Percentiles rank a stretch among this genome's conserved stretches.
Evolutionary conservation across 2,329 filamentous ascomycete species (phyloP).

Genomic region (Westerdykella aurantiaca): DNA sequence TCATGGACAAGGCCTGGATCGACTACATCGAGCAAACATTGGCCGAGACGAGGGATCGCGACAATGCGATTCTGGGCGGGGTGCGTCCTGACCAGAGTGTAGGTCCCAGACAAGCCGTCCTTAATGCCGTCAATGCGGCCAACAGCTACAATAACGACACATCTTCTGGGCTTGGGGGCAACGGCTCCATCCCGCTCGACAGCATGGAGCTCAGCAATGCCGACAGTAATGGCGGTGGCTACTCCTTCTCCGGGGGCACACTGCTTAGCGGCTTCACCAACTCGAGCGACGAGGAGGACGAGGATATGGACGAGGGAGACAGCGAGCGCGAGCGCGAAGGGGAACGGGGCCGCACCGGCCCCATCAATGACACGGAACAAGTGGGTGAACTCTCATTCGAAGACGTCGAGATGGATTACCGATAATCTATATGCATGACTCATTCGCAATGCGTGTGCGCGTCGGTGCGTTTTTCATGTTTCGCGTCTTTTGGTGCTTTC

Average conservation of each 20-base stretch:
- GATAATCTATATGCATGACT: slow-evolving; percentile 39
- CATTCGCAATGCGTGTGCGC: slow-evolving; percentile 27
- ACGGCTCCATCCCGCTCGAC: slow-evolving; percentile 48
- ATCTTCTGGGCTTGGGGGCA: slow-evolving; percentile 64
- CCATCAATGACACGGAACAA: slow-evolving; percentile 55
- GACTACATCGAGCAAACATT: slow-evolving; percentile 90
- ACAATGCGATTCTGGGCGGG: slow-evolving; percentile 96
- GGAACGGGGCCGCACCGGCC: slow-evolving; percentile 48
- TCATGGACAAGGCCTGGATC: slow-evolving; percentile 86
- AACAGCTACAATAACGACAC: slow-evolving; percentile 49
- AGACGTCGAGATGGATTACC: slow-evolving; percentile 57
- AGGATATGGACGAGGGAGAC: slow-evolving; percentile 82
- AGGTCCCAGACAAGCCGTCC: slow-evolving; percentile 65
- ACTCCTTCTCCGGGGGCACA: slow-evolving; percentile 66
- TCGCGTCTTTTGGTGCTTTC: slow-evolving; percentile 4
- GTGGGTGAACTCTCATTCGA: slow-evolving; percentile 61
- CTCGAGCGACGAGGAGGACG: slow-evolving; percentile 92
- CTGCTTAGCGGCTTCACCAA: slow-evolving; percentile 88
- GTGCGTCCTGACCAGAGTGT: slow-evolving; percentile 87
- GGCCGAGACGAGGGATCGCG: slow-evolving; percentile 87
- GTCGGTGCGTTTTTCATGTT: slow-evolving; percentile 34
- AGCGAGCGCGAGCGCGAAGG: slow-evolving; percentile 37
- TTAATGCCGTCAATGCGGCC: slow-evolving; percentile 54
- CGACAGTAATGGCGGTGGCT: slow-evolving; percentile 64
- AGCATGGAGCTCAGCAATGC: slow-evolving; percentile 60